phyloP scores from a whole-genome alignment of 169 alveolate genomes.

The Pseudocohnilembus persalinus region DNA sequence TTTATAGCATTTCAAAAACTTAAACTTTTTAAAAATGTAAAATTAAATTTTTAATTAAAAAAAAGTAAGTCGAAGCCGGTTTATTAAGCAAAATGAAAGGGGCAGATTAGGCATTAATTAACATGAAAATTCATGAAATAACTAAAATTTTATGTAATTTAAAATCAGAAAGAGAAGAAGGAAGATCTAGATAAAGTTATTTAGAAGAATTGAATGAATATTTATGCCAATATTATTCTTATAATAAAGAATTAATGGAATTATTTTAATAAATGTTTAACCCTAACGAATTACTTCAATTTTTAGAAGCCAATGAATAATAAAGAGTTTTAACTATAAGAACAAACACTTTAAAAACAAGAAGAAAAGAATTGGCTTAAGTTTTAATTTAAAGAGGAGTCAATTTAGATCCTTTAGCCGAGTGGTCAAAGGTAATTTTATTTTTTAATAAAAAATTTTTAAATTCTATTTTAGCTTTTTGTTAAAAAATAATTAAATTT shows the following conservation, averaged over 20 bases:
- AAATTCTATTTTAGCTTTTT: too few relatives aligned
- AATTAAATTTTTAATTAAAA: not conserved
- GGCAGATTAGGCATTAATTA: slow-evolving; percentile 76
- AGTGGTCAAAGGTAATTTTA: slow-evolving; percentile 84
- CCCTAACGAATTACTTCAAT: slow-evolving; percentile 91
- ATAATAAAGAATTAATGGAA: slow-evolving; percentile 88
- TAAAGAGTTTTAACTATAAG: slow-evolving; percentile 91
- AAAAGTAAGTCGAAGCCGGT: not conserved
- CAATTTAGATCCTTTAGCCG: slow-evolving; percentile 93
- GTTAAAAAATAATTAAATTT: too few relatives aligned
- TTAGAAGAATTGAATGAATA: slow-evolving; percentile 72
- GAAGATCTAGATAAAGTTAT: slow-evolving; percentile 71
- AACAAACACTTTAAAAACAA: slow-evolving; percentile 92
- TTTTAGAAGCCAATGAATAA: slow-evolving; percentile 91
- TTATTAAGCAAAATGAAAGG: slow-evolving; percentile 30
- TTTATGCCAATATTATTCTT: slow-evolving; percentile 87
- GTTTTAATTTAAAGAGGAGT: slow-evolving; percentile 92
- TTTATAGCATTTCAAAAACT: not conserved
- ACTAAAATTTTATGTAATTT: slow-evolving; percentile 54
- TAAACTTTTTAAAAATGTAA: not conserved
- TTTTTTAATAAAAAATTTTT: too few relatives aligned
- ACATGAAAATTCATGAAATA: slow-evolving; percentile 66
- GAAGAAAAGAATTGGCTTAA: slow-evolving; percentile 93
- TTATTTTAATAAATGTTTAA: slow-evolving; percentile 85
- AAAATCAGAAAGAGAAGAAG: slow-evolving; percentile 71